Percentiles rank a stretch among this genome's conserved stretches.
Conservation (phyloP, 805 yeast species). For the Candida dajiaensis region DNA sequence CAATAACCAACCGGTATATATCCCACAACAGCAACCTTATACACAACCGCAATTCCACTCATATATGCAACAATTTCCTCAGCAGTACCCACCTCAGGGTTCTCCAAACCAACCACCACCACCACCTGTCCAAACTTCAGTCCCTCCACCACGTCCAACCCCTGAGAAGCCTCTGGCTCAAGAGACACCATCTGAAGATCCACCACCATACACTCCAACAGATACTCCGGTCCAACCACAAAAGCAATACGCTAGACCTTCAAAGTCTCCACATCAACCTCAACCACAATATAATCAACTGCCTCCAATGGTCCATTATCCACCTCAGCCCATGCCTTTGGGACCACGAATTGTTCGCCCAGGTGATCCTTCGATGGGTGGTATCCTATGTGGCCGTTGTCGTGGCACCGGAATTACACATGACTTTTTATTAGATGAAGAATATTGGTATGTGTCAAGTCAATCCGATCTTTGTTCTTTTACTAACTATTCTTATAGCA, state of each 20-base stretch:
- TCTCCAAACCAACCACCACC: constrained; percentile 1
- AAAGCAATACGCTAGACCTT: neutral
- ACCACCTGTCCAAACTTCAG: neutral
- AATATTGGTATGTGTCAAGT: neutral
- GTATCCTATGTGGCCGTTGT: constrained; percentile 61
- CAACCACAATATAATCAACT: neutral
- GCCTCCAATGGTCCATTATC: neutral
- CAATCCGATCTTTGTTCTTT: neutral
- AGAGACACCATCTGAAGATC: constrained; percentile 6
- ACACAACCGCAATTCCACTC: neutral
- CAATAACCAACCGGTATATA: neutral
- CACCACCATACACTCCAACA: constrained; percentile 4
- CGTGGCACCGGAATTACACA: constrained; percentile 13
- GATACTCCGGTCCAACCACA: constrained; percentile 2
- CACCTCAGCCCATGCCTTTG: neutral
- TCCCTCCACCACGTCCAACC: neutral
- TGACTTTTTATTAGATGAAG: constrained; percentile 1
- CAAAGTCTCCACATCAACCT: neutral
- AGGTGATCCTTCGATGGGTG: constrained; percentile 78
- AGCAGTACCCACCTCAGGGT: neutral
- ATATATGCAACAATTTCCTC: neutral
- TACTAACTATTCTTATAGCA: neutral
- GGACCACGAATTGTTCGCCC: constrained; percentile 45
- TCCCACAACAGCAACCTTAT: neutral
- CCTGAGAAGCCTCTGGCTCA: constrained; percentile 9